phyloP scores from a whole-genome alignment of 1,284 basidiomycete species.

The Sanghuangporus baumii region DNA sequence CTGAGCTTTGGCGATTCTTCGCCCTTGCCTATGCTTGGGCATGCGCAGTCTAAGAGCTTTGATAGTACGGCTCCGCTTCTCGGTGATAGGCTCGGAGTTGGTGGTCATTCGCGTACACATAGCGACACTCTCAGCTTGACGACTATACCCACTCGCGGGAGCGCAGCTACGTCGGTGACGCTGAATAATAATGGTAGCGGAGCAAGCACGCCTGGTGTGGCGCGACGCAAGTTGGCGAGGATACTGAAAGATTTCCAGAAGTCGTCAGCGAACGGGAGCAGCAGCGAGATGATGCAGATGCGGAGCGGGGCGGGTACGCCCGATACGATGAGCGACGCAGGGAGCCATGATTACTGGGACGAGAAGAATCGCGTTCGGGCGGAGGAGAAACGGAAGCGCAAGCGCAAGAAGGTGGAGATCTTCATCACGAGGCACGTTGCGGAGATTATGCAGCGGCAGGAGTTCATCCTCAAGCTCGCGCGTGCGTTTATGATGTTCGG shows the following conservation, averaged over 20 bases:
- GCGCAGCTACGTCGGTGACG: conserved; percentile 14
- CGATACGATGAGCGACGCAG: conserved; percentile 28
- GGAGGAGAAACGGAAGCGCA: conserved; percentile 48
- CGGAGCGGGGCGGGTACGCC: conserved; percentile 20
- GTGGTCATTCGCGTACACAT: background rate
- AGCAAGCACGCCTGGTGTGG: conserved; percentile 14
- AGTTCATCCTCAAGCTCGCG: conserved; percentile 86
- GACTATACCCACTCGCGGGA: conserved; percentile 2
- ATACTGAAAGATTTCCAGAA: conserved; percentile 31
- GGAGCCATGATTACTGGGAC: conserved; percentile 22
- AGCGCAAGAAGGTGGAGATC: conserved; percentile 73
- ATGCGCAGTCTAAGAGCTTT: conserved; percentile 13
- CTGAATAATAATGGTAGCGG: background rate
- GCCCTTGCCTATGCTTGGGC: background rate
- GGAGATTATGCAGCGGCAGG: conserved; percentile 80
- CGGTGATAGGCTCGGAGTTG: background rate
- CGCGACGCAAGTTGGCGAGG: conserved; percentile 26
- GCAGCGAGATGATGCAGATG: background rate
- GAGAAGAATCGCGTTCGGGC: conserved; percentile 12
- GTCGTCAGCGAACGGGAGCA: background rate
- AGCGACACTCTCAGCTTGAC: conserved; percentile 2
- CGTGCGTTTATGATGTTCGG: conserved; percentile 96
- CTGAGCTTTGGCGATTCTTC: background rate
- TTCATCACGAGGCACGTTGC: conserved; percentile 86
- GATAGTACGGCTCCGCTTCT: background rate